A percentile compares a stretch with the other conserved stretches of the same genome.
Conservation (phyloP, 371 early-diverging fungal species). For the Syncephalastrum sp. region DNA sequence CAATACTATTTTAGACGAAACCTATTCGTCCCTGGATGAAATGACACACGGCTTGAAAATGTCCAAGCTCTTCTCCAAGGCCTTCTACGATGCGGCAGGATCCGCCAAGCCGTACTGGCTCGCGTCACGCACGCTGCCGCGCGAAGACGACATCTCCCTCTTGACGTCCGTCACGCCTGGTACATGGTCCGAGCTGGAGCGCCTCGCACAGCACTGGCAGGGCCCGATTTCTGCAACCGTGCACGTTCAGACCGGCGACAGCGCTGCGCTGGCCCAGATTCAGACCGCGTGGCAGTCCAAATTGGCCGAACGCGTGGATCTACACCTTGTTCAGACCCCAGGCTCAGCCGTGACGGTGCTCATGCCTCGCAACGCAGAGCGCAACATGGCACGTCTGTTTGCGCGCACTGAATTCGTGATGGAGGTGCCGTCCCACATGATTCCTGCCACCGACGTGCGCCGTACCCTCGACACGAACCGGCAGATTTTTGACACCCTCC, state of each 20-base stretch:
- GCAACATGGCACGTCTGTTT: slow-evolving; percentile 48
- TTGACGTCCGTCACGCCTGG: slow-evolving; percentile 36
- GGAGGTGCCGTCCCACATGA: slow-evolving; percentile 35
- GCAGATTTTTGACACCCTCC: slow-evolving; percentile 27
- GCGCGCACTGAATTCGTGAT: slow-evolving; percentile 37
- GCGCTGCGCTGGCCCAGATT: slow-evolving; percentile 14
- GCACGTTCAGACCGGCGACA: slow-evolving; percentile 28
- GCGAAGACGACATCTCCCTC: slow-evolving; percentile 33
- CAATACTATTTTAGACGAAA: slow-evolving; percentile 14
- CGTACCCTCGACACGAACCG: slow-evolving; percentile 37
- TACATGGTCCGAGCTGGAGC: slow-evolving; percentile 36
- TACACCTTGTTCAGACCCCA: slow-evolving; percentile 32
- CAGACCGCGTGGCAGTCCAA: slow-evolving; percentile 22
- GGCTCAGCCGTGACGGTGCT: slow-evolving; percentile 24
- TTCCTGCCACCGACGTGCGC: slow-evolving; percentile 41
- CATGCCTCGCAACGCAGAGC: slow-evolving; percentile 45
- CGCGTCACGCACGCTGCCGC: slow-evolving; percentile 22
- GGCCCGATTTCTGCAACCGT: slow-evolving; percentile 48
- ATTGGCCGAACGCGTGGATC: slow-evolving; percentile 29
- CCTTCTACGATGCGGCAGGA: slow-evolving; percentile 35
- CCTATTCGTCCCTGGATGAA: slow-evolving; percentile 34
- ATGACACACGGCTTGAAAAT: slow-evolving; percentile 48
- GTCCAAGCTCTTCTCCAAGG: slow-evolving; percentile 45
- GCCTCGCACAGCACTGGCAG: slow-evolving; percentile 42
- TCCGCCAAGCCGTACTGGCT: slow-evolving; percentile 42